phyloP scores from a whole-genome alignment of 495 filamentous ascomycete species.

The Evansstolkia leycettana region DNA sequence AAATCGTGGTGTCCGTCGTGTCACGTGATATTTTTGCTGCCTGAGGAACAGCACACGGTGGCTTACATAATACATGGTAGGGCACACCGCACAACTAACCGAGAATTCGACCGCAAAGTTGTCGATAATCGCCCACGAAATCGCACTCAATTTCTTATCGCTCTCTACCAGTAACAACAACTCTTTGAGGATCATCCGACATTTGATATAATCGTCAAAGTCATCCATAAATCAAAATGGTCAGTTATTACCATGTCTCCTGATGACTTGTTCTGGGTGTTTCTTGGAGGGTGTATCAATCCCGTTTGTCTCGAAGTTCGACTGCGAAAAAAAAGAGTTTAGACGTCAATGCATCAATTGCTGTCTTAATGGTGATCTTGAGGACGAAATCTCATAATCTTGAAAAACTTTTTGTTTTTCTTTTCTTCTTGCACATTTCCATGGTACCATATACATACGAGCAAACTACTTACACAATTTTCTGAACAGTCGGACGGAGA shows the following conservation, averaged over 20 bases:
- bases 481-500: slow-evolving; percentile 59
- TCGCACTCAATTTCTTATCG: slow-evolving; percentile 10
- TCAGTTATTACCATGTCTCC: slow-evolving; percentile 9
- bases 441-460: neutral
- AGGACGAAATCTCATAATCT: too few species aligned
- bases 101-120: slow-evolving; percentile 19
- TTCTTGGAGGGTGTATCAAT: too few species aligned
- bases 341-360: too few species aligned
- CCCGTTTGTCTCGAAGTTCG: too few species aligned
- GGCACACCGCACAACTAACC: slow-evolving; percentile 27
- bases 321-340: neutral
- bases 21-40: slow-evolving; percentile 7
- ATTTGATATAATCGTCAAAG: slow-evolving; percentile 22
- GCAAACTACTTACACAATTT: neutral
- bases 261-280: neutral
- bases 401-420: neutral
- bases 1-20: too few species aligned
- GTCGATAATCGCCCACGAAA: slow-evolving; percentile 10
- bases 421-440: neutral
- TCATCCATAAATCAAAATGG: slow-evolving; percentile 28
- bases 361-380: too few species aligned
- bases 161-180: slow-evolving; percentile 11
- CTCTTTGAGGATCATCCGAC: slow-evolving; percentile 60
- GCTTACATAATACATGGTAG: slow-evolving; percentile 23
- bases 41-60: too few species aligned